Conservation (phyloP, 345 rosid genomes). For the Pugionium cornutum region DNA sequence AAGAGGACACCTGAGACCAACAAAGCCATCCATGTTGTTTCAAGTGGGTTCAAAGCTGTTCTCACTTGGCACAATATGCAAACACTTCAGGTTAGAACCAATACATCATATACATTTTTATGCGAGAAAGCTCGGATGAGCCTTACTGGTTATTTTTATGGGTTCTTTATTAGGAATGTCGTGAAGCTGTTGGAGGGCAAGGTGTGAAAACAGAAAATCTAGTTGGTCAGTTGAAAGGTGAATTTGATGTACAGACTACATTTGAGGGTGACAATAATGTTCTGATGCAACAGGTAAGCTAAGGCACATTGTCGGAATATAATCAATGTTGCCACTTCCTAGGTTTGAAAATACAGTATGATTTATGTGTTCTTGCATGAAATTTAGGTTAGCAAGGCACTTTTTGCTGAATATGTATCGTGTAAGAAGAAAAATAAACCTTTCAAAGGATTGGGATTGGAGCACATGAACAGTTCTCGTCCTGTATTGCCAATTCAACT, state of each 20-base stretch:
- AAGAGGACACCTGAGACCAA: constrained; percentile 76
- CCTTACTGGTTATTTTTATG: not conserved
- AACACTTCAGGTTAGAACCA: constrained; percentile 76
- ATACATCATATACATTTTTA: not conserved
- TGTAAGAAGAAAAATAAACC: constrained; percentile 68
- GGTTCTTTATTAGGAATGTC: constrained; percentile 68
- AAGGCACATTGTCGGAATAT: not conserved
- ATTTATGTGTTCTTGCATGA: not conserved
- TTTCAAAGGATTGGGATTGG: constrained; percentile 73
- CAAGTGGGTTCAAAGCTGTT: constrained; percentile 83
- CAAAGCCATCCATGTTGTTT: constrained; percentile 76
- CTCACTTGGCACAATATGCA: constrained; percentile 92
- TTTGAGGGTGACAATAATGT: constrained; percentile 96
- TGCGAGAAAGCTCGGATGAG: not conserved
- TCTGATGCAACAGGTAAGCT: constrained; percentile 85
- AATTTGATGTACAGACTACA: constrained; percentile 87
- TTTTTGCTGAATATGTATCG: constrained; percentile 65
- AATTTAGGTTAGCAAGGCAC: constrained; percentile 87
- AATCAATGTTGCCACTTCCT: not conserved
- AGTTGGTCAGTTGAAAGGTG: constrained; percentile 82
- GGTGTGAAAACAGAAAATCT: constrained; percentile 88
- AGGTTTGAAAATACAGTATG: constrained; percentile 11
- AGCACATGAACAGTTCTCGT: constrained; percentile 74
- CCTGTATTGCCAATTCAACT: constrained; percentile 70
- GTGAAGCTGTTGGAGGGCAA: constrained; percentile 98